phyloP scores from a whole-genome alignment of 2,329 filamentous ascomycete species.

The Nemania diffusa region DNA sequence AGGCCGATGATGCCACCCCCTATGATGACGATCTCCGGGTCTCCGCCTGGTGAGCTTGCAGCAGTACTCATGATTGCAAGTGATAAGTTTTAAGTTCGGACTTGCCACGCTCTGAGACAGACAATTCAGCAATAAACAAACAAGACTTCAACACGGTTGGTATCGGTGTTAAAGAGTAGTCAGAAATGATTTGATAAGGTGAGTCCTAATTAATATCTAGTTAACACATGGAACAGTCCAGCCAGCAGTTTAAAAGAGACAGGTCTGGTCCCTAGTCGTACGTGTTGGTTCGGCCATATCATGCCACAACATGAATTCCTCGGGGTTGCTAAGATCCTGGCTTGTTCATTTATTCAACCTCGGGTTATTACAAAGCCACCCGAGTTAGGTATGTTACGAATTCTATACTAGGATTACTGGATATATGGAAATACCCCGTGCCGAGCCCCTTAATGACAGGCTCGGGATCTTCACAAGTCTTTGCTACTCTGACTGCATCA shows the following conservation, averaged over 20 bases:
- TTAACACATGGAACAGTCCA: neutral
- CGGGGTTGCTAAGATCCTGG: neutral
- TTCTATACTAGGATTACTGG: neutral
- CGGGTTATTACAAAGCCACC: neutral
- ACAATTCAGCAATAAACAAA: neutral
- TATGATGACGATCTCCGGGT: constrained; percentile 38
- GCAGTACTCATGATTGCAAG: constrained; percentile 8
- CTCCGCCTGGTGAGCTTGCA: constrained; percentile 7
- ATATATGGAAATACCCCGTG: constrained; percentile 6
- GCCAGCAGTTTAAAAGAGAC: neutral
- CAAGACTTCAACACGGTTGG: neutral
- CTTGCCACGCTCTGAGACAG: neutral
- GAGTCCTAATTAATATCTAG: neutral
- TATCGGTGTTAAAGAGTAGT: constrained; percentile 1
- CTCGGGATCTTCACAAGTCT: constrained; percentile 12
- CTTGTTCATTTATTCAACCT: neutral
- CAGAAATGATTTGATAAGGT: neutral
- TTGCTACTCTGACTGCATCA: neutral
- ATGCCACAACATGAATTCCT: neutral
- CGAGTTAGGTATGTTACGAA: neutral
- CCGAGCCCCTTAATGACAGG: constrained; percentile 3
- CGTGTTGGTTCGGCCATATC: constrained; percentile 1
- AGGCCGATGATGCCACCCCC: constrained; percentile 44
- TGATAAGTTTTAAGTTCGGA: neutral
- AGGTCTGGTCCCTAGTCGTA: neutral